These are phyloP conservation scores for Pseudocercospora pini-densiflorae DNA, from an alignment of 2,329 filamentous ascomycete genomes.

Conservation along the genomic window DNA sequence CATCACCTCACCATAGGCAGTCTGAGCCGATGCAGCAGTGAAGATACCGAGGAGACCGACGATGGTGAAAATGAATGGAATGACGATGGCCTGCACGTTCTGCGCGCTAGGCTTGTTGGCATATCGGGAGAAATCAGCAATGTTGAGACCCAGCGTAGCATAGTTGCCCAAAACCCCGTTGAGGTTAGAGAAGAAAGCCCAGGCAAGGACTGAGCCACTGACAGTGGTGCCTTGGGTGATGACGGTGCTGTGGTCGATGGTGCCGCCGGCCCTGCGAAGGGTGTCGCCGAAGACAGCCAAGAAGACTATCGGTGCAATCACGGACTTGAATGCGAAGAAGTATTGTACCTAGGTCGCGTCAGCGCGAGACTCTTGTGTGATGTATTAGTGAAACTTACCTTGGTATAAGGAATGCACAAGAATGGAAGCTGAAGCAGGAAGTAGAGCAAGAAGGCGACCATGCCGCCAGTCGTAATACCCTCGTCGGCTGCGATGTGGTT, in stretches of 20 bases:
- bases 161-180: conserved; percentile 39
- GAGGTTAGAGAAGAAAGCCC: conserved; percentile 37
- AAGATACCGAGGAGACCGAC: conserved; percentile 54
- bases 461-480: conserved; percentile 60
- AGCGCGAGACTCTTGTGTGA: background rate
- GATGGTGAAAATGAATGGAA: conserved; percentile 56
- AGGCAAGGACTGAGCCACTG: conserved; percentile 36
- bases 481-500: conserved; percentile 55
- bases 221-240: conserved; percentile 36
- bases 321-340: conserved; percentile 48
- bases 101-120: conserved; percentile 36
- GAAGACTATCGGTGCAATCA: conserved; percentile 42
- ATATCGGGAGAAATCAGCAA: conserved; percentile 41
- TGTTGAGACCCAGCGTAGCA: conserved; percentile 41
- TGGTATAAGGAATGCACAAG: conserved; percentile 57
- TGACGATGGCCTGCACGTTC: conserved; percentile 42
- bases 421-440: conserved; percentile 60
- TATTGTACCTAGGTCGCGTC: conserved; percentile 27
- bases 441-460: conserved; percentile 62
- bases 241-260: conserved; percentile 38
- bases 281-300: conserved; percentile 39
- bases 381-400: conserved; percentile 24
- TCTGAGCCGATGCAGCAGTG: conserved; percentile 58
- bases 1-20: conserved; percentile 55
- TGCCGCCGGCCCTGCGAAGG: conserved; percentile 35